Evolutionary conservation across 1,284 basidiomycete species (phyloP).

Genomic region (Neonothopanus nambi): DNA sequence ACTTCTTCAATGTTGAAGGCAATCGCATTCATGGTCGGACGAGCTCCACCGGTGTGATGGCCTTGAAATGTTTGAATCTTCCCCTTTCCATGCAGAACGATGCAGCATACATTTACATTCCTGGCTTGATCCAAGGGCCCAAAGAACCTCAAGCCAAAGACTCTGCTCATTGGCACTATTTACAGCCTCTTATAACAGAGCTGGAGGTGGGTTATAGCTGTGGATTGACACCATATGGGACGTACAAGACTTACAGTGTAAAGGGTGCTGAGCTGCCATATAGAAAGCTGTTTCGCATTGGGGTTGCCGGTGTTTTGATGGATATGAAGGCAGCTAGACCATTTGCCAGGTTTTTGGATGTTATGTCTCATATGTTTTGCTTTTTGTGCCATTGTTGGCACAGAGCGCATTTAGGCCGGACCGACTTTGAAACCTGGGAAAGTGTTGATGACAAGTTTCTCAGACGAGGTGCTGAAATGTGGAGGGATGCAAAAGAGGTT

Average conservation of each 20-base stretch:
- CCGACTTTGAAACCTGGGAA: not conserved
- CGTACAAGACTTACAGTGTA: not conserved
- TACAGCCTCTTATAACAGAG: constrained; percentile 1
- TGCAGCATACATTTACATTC: constrained; percentile 10
- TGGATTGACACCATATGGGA: not conserved
- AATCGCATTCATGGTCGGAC: not conserved
- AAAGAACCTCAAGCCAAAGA: constrained; percentile 7
- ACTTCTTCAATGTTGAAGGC: constrained; percentile 12
- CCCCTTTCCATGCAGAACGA: constrained; percentile 4
- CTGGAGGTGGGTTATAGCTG: not conserved
- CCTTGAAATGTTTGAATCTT: constrained; percentile 7
- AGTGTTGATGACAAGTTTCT: not conserved
- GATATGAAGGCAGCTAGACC: constrained; percentile 11
- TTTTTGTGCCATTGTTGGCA: not conserved
- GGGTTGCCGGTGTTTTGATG: not conserved
- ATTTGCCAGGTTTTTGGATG: constrained; percentile 5
- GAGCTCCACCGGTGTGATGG: constrained; percentile 6
- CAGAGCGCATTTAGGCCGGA: not conserved
- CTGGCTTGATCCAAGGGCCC: constrained; percentile 8
- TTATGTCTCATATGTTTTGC: not conserved
- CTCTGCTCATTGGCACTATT: not conserved
- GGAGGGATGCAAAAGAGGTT: not conserved
- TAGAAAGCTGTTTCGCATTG: not conserved
- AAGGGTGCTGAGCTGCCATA: not conserved
- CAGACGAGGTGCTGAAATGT: not conserved